phyloP scores from a whole-genome alignment of 305 asterid species.

The Nicotiana rustica region DNA sequence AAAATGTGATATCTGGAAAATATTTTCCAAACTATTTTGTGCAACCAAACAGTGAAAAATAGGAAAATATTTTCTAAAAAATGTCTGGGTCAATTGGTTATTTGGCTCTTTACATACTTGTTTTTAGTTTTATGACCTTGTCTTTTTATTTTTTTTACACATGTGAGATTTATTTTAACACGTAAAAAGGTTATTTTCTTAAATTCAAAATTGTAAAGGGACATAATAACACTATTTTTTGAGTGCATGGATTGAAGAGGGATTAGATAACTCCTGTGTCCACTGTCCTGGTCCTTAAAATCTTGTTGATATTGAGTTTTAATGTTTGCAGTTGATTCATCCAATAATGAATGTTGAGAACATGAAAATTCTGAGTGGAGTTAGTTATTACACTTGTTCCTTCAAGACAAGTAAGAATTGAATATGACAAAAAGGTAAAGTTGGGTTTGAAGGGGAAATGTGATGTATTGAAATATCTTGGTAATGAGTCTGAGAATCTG shows the following conservation, averaged over 20 bases:
- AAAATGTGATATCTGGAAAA: too few species aligned
- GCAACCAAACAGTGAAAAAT: too few species aligned
- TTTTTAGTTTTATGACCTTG: too few species aligned
- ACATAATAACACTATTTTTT: too few species aligned
- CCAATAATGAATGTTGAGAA: background rate
- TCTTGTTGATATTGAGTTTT: background rate
- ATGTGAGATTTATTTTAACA: too few species aligned
- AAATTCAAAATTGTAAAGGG: too few species aligned
- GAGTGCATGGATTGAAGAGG: background rate
- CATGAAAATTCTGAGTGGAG: background rate
- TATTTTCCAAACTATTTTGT: too few species aligned
- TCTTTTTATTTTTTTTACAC: too few species aligned
- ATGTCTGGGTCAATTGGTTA: too few species aligned
- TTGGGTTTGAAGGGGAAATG: slow-evolving; percentile 14
- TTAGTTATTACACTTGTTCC: background rate
- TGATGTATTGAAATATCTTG: slow-evolving; percentile 27
- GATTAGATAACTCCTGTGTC: background rate
- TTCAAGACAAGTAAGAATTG: background rate
- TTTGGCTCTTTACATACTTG: too few species aligned
- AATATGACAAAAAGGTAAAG: slow-evolving; percentile 28
- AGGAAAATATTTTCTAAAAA: too few species aligned
- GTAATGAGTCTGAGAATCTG: slow-evolving; percentile 17
- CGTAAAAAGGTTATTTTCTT: too few species aligned
- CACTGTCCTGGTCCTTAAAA: background rate
- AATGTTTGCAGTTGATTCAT: background rate